These are phyloP conservation scores for rapeseed (Brassica napus) DNA, from an alignment of 345 rosid species.

Conservation along the genomic window DNA sequence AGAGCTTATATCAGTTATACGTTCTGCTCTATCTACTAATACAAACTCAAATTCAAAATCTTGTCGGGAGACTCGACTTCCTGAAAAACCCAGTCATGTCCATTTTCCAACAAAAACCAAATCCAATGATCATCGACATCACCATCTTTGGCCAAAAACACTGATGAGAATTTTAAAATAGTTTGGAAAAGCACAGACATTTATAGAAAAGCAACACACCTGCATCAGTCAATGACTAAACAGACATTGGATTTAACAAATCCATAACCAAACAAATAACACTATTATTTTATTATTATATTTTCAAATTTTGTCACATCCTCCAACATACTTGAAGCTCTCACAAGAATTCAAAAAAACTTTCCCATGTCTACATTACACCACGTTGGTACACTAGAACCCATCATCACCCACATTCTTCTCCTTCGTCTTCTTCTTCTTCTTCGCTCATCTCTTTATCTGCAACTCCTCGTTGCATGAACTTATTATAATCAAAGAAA, in stretches of 20 bases:
- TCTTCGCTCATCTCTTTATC: slow-evolving; percentile 13
- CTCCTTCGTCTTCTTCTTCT: slow-evolving; percentile 33
- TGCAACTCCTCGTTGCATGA: slow-evolving; percentile 76
- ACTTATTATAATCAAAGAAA: background rate
- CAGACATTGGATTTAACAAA: slow-evolving; percentile 18
- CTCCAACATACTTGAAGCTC: slow-evolving; percentile 22
- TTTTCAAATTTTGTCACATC: slow-evolving; percentile 24
- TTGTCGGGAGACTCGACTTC: slow-evolving; percentile 6
- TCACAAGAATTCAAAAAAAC: slow-evolving; percentile 31
- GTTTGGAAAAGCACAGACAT: background rate
- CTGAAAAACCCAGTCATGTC: background rate
- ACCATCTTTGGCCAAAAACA: background rate
- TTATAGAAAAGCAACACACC: slow-evolving; percentile 9
- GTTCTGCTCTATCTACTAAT: background rate
- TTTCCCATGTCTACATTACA: slow-evolving; percentile 26
- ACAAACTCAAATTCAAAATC: slow-evolving; percentile 9
- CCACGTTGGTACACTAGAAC: slow-evolving; percentile 23
- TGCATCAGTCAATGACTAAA: slow-evolving; percentile 29
- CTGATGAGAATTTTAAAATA: background rate
- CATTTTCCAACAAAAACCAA: slow-evolving; percentile 19
- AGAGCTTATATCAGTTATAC: background rate
- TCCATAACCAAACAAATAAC: background rate
- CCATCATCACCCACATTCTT: slow-evolving; percentile 18
- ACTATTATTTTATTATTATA: background rate
- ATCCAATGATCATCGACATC: slow-evolving; percentile 22